Base-by-base conservation (phyloP, 176 grass and related monocot genomes). In the Rhynchospora pubera region DNA sequence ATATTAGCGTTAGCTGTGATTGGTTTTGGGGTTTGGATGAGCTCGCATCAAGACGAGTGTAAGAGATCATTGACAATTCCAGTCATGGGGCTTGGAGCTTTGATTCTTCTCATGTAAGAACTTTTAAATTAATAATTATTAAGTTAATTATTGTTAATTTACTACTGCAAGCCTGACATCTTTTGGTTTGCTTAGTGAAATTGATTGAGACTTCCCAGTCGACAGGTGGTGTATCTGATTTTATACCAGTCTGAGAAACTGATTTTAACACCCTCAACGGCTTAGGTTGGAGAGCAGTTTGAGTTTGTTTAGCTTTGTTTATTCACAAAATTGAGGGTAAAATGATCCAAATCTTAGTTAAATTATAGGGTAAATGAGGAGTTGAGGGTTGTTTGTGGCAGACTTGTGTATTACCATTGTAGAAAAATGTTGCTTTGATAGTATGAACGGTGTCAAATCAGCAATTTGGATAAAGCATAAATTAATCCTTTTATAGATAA, bases 11-110 rank as follows among this genome's bases (percentile, higher is more conserved):
- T 93, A 70, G 79, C 84, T 44, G 92, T 98, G 66, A 85, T 95
- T 56, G 89, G 92, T 71, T 98, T 95, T 68, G 96, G 96, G 23
- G 61, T 98, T 22, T 98, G 96, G 96, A 93, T 95, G 92, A 94
- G 92, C 83, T 88, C 87, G 56, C 92, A 98, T 65, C 86, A 93
- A 5, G 96, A 98, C 48, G 92, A 91, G 30, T 98, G 96, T 68
- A 86, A 91, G 62, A 93, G 87, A 74, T 87, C 96, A 24, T 84
- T 98, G 57, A 98, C 89, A 5, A n/a, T 95, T 57, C 96, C 96
- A 48, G 87, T 94, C 62, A 93, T 98, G 75, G 89, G 75, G 47
- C 92, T 98, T 15, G 96, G 96, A 57, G 96, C 83, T 79, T 82
- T 84, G 13, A 94, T 98, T 55, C 91, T 98, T 79, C 74, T 98